Evolutionary conservation across 148 eudicot species (phyloP).

Genomic region (Camellia granthamiana): DNA sequence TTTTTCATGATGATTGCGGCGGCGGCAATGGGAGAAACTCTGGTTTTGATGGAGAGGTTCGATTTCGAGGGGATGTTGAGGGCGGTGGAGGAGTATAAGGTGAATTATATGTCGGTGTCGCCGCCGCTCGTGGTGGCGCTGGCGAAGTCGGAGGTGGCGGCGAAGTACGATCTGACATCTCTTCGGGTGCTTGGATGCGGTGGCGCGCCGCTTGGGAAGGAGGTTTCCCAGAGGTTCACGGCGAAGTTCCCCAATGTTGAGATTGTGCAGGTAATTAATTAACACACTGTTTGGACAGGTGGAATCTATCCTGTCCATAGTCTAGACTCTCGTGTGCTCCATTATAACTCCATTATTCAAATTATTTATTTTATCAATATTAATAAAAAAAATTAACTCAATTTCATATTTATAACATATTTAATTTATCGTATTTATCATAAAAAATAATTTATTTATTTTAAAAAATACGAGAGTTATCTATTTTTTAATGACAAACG

Average conservation of each 20-base stretch:
- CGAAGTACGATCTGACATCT: slow-evolving; percentile 68
- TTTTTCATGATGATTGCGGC: slow-evolving; percentile 70
- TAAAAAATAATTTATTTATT: no score
- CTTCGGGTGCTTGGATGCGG: slow-evolving; percentile 58
- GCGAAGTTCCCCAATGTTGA: slow-evolving; percentile 58
- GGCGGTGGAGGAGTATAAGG: slow-evolving; percentile 72
- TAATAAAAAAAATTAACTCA: no score
- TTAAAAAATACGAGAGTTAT: no score
- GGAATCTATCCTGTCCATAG: no score
- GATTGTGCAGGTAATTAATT: slow-evolving; percentile 48
- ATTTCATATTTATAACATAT: no score
- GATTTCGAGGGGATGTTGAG: slow-evolving; percentile 68
- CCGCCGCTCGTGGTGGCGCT: slow-evolving; percentile 84
- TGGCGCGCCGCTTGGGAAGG: slow-evolving; percentile 93
- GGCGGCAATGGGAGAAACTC: slow-evolving; percentile 53
- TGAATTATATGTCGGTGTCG: slow-evolving; percentile 75
- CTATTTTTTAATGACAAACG: no score
- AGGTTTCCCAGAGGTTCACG: slow-evolving; percentile 48
- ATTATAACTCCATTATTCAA: no score
- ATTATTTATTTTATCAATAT: no score
- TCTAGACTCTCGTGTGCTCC: no score
- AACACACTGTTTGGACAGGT: no score
- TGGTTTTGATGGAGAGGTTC: slow-evolving; percentile 70
- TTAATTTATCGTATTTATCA: no score
- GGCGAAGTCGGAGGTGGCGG: slow-evolving; percentile 61